Conservation (phyloP, 306 rosid genomes). For the Cucumis cinereus region DNA sequence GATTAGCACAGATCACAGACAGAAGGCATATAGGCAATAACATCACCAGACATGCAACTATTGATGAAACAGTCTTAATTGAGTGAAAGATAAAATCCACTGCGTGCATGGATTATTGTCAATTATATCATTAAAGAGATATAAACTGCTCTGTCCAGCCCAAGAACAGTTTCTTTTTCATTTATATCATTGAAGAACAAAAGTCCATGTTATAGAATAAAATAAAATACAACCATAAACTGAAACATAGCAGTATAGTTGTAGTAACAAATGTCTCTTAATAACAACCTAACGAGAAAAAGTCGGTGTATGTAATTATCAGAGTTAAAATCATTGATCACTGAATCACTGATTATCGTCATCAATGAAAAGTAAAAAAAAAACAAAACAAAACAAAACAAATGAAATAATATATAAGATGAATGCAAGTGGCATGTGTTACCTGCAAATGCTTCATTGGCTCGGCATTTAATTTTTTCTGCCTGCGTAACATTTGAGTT, state of each 20-base stretch:
- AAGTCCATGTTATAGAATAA: neutral
- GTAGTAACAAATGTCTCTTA: neutral
- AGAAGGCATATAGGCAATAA: conserved; percentile 1
- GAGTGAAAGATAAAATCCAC: neutral
- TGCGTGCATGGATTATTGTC: neutral
- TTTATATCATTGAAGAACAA: neutral
- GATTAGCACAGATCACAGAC: conserved; percentile 16
- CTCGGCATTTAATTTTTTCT: conserved; percentile 66
- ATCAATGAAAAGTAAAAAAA: neutral
- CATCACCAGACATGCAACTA: neutral
- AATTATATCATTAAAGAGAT: neutral
- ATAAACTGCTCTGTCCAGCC: neutral
- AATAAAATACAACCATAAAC: neutral
- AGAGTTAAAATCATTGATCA: neutral
- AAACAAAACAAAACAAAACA: neutral
- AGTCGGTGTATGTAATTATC: neutral
- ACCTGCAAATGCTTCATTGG: conserved; percentile 85
- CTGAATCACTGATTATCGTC: neutral
- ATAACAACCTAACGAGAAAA: neutral
- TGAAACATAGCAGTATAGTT: neutral
- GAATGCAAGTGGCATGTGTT: conserved; percentile 7
- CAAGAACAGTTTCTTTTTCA: neutral
- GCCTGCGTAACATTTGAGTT: conserved; percentile 43
- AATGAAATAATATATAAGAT: neutral
- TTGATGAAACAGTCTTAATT: conserved; percentile 1